A percentile compares a stretch with the other conserved stretches of the same genome.
Conservation (phyloP, 2,329 filamentous ascomycete genomes). For the Claviceps lovelessii region DNA sequence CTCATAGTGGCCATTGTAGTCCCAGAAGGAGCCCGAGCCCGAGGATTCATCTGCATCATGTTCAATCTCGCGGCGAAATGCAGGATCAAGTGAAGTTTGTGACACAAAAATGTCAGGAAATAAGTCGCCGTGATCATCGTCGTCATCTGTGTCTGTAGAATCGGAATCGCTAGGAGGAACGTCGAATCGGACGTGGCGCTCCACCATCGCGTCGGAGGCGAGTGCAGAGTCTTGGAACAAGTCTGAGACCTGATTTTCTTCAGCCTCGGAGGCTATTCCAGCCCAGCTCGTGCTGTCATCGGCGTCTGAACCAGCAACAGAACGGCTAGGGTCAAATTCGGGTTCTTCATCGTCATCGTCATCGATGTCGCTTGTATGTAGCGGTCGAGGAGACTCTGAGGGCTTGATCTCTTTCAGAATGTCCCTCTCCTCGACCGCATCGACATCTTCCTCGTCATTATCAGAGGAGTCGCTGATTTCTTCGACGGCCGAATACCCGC, state of each 20-base stretch:
- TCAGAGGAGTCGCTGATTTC: conserved; percentile 65
- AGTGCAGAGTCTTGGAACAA: conserved; percentile 27
- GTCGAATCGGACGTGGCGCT: conserved; percentile 62
- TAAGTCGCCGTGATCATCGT: conserved; percentile 48
- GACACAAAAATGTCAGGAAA: conserved; percentile 69
- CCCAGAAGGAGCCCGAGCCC: conserved; percentile 48
- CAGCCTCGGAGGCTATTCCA: conserved; percentile 35
- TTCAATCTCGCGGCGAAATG: conserved; percentile 60
- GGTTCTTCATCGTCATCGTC: conserved; percentile 14
- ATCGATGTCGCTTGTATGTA: conserved; percentile 8
- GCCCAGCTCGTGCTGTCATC: conserved; percentile 40
- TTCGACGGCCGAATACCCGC: conserved; percentile 64
- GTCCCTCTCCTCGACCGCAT: conserved; percentile 63
- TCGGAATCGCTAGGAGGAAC: conserved; percentile 53
- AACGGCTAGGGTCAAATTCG: conserved; percentile 23
- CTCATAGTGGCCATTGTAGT: conserved; percentile 37
- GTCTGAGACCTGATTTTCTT: conserved; percentile 30
- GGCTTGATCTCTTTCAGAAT: conserved; percentile 40
- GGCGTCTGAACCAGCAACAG: conserved; percentile 22
- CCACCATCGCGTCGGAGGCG: conserved; percentile 24
- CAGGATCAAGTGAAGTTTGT: conserved; percentile 57
- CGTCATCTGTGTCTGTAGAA: conserved; percentile 48
- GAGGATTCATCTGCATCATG: conserved; percentile 47
- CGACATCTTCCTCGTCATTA: conserved; percentile 65
- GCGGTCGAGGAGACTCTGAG: conserved; percentile 38